Conservation (phyloP, 768 basidiomycete species). For the Agrocybe pediades region DNA sequence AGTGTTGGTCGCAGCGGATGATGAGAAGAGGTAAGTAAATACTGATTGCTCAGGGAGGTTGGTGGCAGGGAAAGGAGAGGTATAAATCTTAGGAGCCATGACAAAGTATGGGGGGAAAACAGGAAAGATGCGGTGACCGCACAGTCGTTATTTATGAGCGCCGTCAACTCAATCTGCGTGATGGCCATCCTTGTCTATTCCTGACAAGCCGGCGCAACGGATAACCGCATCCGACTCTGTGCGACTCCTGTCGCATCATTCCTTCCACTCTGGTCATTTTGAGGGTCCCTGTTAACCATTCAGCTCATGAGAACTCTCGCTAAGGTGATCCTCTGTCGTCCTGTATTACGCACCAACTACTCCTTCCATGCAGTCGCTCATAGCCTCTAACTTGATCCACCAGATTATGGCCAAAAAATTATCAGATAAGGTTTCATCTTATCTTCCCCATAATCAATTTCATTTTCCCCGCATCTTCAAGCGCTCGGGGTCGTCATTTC, state of each 20-base stretch:
- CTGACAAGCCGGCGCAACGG: not conserved
- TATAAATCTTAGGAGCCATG: conserved; percentile 48
- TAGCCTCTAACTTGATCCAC: no score
- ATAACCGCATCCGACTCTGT: not conserved
- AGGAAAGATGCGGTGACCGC: not conserved
- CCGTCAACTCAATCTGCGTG: not conserved
- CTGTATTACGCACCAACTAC: not conserved
- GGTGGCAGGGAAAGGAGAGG: conserved; percentile 40
- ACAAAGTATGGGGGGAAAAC: conserved; percentile 10
- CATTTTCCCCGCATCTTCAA: not conserved
- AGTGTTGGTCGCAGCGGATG: conserved; percentile 24
- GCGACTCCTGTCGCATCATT: not conserved
- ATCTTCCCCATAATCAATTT: not conserved
- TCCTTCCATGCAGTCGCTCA: not conserved
- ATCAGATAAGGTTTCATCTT: not conserved
- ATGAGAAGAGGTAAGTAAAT: conserved; percentile 50
- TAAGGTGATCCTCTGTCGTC: not conserved
- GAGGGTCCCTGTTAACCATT: no score
- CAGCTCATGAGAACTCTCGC: no score
- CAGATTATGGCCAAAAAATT: not conserved
- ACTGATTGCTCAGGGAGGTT: conserved; percentile 43
- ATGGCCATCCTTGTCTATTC: not conserved
- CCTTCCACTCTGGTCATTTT: not conserved
- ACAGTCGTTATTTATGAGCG: not conserved
- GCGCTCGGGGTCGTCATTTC: not conserved